These are phyloP conservation scores for Moricandia arvensis DNA, from an alignment of 345 rosid species.

Conservation along the genomic window DNA sequence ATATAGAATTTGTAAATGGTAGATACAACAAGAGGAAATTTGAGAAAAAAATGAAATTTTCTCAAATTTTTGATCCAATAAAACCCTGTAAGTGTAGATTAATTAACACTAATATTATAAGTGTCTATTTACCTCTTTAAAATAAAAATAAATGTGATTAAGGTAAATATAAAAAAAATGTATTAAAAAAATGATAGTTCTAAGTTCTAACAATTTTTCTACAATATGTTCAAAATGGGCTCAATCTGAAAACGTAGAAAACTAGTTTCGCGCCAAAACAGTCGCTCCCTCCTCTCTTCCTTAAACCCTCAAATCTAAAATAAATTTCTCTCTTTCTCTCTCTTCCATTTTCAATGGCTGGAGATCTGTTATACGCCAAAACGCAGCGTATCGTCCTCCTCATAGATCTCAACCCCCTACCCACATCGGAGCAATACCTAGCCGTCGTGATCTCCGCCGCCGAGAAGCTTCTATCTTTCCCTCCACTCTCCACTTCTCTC, in stretches of 20 bases:
- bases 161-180: too few relatives aligned
- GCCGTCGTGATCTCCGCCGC: conserved; percentile 52
- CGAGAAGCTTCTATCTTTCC: conserved; percentile 55
- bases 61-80: too few relatives aligned
- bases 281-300: background rate
- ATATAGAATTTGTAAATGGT: too few relatives aligned
- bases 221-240: too few relatives aligned
- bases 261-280: conserved; percentile 33
- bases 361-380: conserved; percentile 45
- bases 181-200: too few relatives aligned
- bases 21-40: too few relatives aligned
- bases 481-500: conserved; percentile 56
- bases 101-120: too few relatives aligned
- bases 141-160: too few relatives aligned
- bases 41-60: too few relatives aligned
- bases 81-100: too few relatives aligned
- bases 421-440: conserved; percentile 41
- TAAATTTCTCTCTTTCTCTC: background rate
- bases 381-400: conserved; percentile 79
- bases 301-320: conserved; percentile 7
- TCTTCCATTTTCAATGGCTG: conserved; percentile 40
- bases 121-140: too few relatives aligned
- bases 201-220: too few relatives aligned
- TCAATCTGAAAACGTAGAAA: background rate
- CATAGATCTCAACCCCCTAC: conserved; percentile 71